A percentile compares a stretch with the other conserved stretches of the same genome.
phyloP scores from a whole-genome alignment of 495 filamentous ascomycete species.

The Hyaloscypha variabilis region DNA sequence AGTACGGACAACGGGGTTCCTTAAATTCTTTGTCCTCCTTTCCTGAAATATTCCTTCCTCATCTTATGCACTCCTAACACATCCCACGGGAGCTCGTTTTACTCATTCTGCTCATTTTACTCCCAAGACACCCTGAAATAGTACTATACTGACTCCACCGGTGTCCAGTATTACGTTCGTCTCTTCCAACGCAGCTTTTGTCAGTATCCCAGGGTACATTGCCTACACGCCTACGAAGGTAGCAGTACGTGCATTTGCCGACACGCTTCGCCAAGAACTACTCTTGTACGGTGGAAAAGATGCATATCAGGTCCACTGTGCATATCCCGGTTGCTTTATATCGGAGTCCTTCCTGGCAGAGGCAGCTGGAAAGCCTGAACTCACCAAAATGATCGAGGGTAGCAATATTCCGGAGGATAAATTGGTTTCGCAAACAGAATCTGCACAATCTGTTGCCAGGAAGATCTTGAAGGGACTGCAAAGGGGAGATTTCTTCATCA shows the following conservation, averaged over 20 bases:
- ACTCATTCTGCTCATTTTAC: no score
- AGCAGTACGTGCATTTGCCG: constrained; percentile 41
- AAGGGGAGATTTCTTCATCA: constrained; percentile 29
- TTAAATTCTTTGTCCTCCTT: no score
- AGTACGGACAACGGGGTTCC: no score
- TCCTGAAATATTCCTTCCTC: no score
- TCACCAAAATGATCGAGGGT: constrained; percentile 42
- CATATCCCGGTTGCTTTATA: constrained; percentile 36
- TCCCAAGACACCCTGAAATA: no score
- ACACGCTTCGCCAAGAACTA: constrained; percentile 41
- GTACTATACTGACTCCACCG: no score
- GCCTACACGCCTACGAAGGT: constrained; percentile 42
- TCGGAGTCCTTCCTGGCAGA: constrained; percentile 38
- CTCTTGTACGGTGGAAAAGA: constrained; percentile 15
- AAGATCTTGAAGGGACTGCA: constrained; percentile 25
- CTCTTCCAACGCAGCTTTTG: constrained; percentile 39
- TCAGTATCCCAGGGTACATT: constrained; percentile 41
- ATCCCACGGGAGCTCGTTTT: no score
- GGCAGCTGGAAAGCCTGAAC: constrained; percentile 38
- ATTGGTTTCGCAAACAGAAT: constrained; percentile 15
- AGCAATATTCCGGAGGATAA: constrained; percentile 23
- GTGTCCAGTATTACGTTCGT: constrained; percentile 42
- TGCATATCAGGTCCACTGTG: constrained; percentile 7
- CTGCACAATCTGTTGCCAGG: constrained; percentile 24
- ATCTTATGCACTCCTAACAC: no score